Conservation (phyloP, 306 rosid genomes). For the Luffa acutangula region DNA sequence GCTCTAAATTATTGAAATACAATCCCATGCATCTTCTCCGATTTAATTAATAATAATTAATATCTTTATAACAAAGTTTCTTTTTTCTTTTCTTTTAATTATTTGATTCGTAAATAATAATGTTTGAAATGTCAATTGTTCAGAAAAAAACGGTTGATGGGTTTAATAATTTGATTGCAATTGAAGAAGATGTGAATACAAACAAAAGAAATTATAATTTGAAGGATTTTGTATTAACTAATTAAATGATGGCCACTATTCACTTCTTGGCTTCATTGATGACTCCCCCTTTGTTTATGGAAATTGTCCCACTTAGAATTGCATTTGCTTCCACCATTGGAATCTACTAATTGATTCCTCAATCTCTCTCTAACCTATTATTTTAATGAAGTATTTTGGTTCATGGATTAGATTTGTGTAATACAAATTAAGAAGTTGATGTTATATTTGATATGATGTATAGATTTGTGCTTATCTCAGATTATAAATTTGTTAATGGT, state of each 20-base stretch:
- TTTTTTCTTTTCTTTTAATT: not conserved
- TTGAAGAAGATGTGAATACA: slow-evolving; percentile 1
- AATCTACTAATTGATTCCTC: slow-evolving; percentile 1
- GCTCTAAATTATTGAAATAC: not conserved
- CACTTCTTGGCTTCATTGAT: not conserved
- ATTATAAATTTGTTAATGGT: no score
- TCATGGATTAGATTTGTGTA: not conserved
- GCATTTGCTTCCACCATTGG: not conserved
- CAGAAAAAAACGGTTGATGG: not conserved
- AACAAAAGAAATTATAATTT: not conserved
- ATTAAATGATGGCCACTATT: not conserved
- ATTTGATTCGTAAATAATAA: not conserved
- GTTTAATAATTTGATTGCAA: not conserved
- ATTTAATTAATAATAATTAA: not conserved
- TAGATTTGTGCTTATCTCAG: no score
- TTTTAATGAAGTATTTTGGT: not conserved
- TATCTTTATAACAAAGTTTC: not conserved
- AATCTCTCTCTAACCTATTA: not conserved
- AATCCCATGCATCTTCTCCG: not conserved
- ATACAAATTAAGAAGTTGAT: not conserved
- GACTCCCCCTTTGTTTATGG: not conserved
- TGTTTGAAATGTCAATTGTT: not conserved
- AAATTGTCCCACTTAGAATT: not conserved
- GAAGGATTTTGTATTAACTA: no score
- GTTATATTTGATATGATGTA: no score